phyloP scores from a whole-genome alignment of 2,329 filamentous ascomycete species.

The Colletotrichum gigasporum region DNA sequence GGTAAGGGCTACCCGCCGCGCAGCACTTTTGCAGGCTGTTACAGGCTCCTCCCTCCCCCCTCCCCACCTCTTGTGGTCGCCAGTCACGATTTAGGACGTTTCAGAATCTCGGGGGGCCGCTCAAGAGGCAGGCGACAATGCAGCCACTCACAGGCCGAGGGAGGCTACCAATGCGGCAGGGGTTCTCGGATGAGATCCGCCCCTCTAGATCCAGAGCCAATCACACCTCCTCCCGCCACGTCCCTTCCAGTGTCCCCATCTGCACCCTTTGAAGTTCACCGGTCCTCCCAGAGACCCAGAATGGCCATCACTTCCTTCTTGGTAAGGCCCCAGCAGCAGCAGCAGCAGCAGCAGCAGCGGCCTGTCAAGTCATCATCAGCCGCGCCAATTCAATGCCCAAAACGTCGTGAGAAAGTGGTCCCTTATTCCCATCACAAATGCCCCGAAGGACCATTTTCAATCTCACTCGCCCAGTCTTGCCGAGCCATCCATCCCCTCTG shows the following conservation, averaged over 20 bases:
- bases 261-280: neutral
- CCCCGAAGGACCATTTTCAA: neutral
- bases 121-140: constrained; percentile 1
- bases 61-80: constrained; percentile 20
- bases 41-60: neutral
- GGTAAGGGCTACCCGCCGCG: constrained; percentile 1
- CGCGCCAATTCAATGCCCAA: neutral
- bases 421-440: neutral
- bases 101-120: constrained; percentile 18
- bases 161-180: neutral
- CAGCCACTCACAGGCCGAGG: constrained; percentile 22
- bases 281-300: constrained; percentile 15
- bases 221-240: neutral
- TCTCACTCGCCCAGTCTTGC: neutral
- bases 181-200: constrained; percentile 30
- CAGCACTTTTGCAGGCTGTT: neutral
- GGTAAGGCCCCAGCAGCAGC: neutral
- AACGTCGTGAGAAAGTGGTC: neutral
- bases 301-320: constrained; percentile 21
- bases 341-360: too few species aligned
- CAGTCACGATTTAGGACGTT: constrained; percentile 31
- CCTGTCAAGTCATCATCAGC: constrained; percentile 10
- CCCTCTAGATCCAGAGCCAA: constrained; percentile 1
- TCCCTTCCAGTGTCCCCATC: neutral
- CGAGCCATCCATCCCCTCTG: neutral